Conservation (phyloP, 495 filamentous ascomycete species). For the Xylaria curta region DNA sequence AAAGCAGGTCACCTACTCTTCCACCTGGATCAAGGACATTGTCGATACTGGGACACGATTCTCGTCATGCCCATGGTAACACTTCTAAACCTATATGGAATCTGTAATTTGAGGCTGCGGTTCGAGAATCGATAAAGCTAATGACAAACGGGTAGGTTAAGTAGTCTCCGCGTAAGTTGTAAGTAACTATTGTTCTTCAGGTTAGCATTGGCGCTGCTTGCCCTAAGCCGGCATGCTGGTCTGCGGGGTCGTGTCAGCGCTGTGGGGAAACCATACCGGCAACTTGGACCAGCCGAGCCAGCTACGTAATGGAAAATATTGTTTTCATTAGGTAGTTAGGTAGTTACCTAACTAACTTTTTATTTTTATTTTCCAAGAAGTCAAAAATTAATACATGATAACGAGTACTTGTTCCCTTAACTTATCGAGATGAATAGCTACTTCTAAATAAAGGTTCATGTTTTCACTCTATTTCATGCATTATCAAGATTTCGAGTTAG, state of each 20-base stretch:
- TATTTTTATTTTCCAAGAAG: too few species aligned
- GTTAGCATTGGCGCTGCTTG: background rate
- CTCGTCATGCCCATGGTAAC: conserved; percentile 27
- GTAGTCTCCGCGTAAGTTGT: background rate
- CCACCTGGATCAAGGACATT: conserved; percentile 96
- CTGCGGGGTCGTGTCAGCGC: background rate
- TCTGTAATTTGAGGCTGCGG: background rate
- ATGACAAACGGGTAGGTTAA: background rate
- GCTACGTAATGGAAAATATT: background rate
- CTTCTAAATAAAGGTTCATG: background rate
- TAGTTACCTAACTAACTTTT: too few species aligned
- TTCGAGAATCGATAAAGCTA: background rate
- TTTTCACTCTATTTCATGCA: too few species aligned
- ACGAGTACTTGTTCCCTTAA: too few species aligned
- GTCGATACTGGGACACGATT: conserved; percentile 13
- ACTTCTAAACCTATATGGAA: background rate
- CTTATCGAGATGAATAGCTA: background rate
- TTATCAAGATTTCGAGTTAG: background rate
- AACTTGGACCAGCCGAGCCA: background rate
- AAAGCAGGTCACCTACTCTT: conserved; percentile 73
- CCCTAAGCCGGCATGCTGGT: background rate
- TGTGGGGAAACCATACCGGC: conserved; percentile 5
- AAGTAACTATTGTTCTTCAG: background rate
- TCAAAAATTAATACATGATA: too few species aligned
- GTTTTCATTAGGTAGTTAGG: too few species aligned